These are phyloP conservation scores for Metschnikowia dekortorum DNA, from an alignment of 805 yeast species.

Conservation along the genomic window DNA sequence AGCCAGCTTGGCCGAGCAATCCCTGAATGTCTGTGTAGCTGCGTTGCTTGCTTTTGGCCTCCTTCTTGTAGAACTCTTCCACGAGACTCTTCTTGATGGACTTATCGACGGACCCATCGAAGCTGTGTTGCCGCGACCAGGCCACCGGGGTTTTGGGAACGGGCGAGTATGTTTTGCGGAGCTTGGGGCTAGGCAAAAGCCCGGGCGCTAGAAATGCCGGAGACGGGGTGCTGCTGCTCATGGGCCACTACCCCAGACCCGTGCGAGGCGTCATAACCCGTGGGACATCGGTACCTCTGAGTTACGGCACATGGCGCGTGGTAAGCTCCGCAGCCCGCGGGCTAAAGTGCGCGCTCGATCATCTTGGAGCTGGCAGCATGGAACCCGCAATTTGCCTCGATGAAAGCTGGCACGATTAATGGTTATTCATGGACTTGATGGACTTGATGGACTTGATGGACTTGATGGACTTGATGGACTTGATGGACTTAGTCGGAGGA, in stretches of 20 bases:
- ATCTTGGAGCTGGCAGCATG: too few relatives aligned
- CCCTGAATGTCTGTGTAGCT: background rate
- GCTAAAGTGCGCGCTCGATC: too few relatives aligned
- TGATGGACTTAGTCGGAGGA: too few relatives aligned
- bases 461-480: too few relatives aligned
- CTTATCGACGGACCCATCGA: constrained; percentile 1
- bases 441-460: too few relatives aligned
- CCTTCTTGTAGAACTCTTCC: constrained; percentile 37
- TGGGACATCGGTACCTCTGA: background rate
- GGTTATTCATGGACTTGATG: too few relatives aligned
- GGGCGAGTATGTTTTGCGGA: background rate
- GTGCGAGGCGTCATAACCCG: background rate
- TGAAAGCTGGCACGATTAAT: too few relatives aligned
- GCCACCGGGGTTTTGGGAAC: background rate
- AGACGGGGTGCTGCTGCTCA: constrained; percentile 1
- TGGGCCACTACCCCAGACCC: background rate
- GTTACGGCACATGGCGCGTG: background rate
- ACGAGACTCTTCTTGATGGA: constrained; percentile 32
- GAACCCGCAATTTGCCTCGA: too few relatives aligned
- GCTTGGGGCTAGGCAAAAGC: constrained; percentile 2
- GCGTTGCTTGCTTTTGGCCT: constrained; percentile 9
- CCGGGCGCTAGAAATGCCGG: constrained; percentile 2
- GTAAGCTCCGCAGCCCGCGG: background rate
- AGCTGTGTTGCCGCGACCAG: background rate
- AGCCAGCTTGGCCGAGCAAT: background rate